Conservation (phyloP, 257 asterid species). For the Linderniella brevidens region DNA sequence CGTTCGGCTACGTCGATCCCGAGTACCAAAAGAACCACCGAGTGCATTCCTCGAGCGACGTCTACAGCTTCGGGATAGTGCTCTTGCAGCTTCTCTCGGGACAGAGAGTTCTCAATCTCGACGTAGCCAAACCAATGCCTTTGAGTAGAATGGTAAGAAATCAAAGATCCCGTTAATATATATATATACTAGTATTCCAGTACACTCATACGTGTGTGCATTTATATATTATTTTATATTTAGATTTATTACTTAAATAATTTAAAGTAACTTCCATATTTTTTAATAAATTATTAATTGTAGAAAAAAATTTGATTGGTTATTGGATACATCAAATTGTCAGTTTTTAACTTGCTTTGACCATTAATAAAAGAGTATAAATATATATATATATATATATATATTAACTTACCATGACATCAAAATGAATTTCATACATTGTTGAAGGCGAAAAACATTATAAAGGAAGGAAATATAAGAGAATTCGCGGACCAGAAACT, state of each 20-base stretch:
- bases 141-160: conserved; percentile 43
- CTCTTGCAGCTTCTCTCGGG: conserved; percentile 66
- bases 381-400: no score
- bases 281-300: no score
- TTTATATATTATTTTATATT: no score
- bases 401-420: no score
- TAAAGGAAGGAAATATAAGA: conserved; percentile 30
- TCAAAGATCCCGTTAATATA: neutral
- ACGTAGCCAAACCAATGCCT: conserved; percentile 41
- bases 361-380: no score
- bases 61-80: conserved; percentile 67
- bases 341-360: no score
- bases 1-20: conserved; percentile 83
- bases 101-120: conserved; percentile 51
- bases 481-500: conserved; percentile 66
- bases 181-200: no score
- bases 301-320: no score
- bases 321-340: no score
- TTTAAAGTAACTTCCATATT: no score
- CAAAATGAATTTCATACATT: neutral
- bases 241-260: no score
- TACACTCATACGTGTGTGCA: no score
- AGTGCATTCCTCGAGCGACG: conserved; percentile 64
- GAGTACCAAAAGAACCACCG: conserved; percentile 60
- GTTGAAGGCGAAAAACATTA: conserved; percentile 44